A percentile compares a stretch with the other conserved stretches of the same genome.
These are phyloP conservation scores for Komagataella pastoris DNA, from an alignment of 805 yeast species.

Conservation along the genomic window DNA sequence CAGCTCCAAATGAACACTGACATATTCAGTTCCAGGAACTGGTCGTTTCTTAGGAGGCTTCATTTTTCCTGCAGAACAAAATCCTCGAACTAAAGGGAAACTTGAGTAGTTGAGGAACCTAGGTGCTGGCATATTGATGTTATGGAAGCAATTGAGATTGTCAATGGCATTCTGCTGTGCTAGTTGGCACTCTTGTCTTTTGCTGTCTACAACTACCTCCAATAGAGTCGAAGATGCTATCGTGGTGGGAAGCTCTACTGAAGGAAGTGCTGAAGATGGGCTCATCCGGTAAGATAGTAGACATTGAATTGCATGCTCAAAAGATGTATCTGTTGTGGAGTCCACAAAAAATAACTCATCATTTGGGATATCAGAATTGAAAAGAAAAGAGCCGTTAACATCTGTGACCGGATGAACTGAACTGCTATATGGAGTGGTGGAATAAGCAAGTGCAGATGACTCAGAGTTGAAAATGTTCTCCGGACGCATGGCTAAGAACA, in stretches of 20 bases:
- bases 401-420: neutral
- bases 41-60: conserved; percentile 31
- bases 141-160: neutral
- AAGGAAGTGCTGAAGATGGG: neutral
- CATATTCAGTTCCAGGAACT: conserved; percentile 12
- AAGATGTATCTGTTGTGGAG: neutral
- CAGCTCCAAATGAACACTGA: conserved; percentile 35
- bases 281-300: too few relatives aligned
- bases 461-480: neutral
- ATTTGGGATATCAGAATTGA: neutral
- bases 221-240: neutral
- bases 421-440: neutral
- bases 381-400: neutral
- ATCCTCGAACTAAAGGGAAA: conserved; percentile 38
- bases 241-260: neutral
- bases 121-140: neutral
- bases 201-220: neutral
- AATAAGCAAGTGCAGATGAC: neutral
- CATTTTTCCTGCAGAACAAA: conserved; percentile 45
- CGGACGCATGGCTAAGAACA: neutral
- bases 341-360: neutral
- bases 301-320: neutral
- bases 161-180: neutral
- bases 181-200: neutral
- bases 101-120: neutral